Percentiles rank a stretch among this genome's conserved stretches.
Evolutionary conservation across 2,329 filamentous ascomycete genomes (phyloP).

Genomic region (Byssothecium circinans): DNA sequence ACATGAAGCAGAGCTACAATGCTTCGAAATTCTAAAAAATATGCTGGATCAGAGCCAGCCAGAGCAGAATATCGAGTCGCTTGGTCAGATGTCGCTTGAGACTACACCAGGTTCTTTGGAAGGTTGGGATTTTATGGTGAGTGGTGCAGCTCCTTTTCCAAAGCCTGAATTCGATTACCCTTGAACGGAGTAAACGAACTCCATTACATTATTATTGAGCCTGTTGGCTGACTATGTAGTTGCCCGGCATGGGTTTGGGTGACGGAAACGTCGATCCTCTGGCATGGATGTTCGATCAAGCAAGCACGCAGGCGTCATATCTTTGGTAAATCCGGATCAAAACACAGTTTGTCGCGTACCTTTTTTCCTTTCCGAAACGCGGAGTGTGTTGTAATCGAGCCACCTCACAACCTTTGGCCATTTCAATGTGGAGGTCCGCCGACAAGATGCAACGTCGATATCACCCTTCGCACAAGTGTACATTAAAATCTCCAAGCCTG

Average conservation of each 20-base stretch:
- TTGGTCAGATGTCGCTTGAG: slow-evolving; percentile 2
- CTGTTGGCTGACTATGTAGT: no score
- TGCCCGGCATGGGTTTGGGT: slow-evolving; percentile 5
- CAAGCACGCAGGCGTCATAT: slow-evolving; percentile 1
- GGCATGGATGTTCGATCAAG: slow-evolving; percentile 15
- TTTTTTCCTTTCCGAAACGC: no score
- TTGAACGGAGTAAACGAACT: no score
- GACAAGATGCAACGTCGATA: no score
- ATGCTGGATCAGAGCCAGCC: slow-evolving; percentile 6
- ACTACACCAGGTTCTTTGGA: slow-evolving; percentile 5
- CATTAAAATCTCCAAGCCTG: neutral
- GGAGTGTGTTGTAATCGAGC: no score
- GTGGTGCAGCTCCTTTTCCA: neutral
- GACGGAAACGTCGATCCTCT: slow-evolving; percentile 8
- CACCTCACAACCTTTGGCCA: no score
- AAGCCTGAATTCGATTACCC: no score
- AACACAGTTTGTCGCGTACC: no score
- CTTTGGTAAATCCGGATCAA: slow-evolving; percentile 1
- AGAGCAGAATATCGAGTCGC: neutral
- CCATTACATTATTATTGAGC: no score
- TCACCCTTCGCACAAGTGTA: neutral
- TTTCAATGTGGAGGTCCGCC: neutral
- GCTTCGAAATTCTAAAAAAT: slow-evolving; percentile 23
- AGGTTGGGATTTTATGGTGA: slow-evolving; percentile 17
- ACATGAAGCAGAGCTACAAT: slow-evolving; percentile 19